Evolutionary conservation across 2,329 filamentous ascomycete genomes (phyloP).

Genomic region (Cytospora piceicola): DNA sequence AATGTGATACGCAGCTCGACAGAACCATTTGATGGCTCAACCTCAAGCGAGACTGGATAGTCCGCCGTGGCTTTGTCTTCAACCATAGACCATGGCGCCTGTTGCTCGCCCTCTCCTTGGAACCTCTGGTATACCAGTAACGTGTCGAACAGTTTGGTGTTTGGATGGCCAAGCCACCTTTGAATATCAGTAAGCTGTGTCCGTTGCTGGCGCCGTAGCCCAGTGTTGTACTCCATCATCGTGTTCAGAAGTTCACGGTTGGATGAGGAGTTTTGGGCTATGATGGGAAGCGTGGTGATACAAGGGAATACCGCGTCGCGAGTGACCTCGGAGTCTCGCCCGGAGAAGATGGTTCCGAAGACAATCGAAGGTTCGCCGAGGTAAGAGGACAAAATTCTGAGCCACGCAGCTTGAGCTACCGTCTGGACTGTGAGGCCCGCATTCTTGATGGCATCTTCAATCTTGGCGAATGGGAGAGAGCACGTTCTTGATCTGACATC

Average conservation of each 20-base stretch:
- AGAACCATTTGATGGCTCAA: conserved; percentile 60
- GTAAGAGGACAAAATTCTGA: conserved; percentile 74
- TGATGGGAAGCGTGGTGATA: conserved; percentile 77
- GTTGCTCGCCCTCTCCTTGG: conserved; percentile 33
- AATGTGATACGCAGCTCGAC: conserved; percentile 70
- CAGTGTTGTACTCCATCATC: conserved; percentile 69
- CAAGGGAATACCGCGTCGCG: conserved; percentile 72
- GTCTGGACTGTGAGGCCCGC: conserved; percentile 76
- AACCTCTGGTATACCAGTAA: conserved; percentile 81
- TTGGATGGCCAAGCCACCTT: conserved; percentile 67
- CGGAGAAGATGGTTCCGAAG: conserved; percentile 82
- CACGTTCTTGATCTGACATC: conserved; percentile 45
- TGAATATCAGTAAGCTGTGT: conserved; percentile 74
- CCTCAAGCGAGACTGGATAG: conserved; percentile 80
- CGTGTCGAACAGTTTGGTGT: conserved; percentile 77
- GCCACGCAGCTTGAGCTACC: conserved; percentile 77
- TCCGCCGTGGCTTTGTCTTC: conserved; percentile 73
- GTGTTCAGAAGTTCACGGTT: conserved; percentile 61
- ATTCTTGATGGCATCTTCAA: conserved; percentile 61
- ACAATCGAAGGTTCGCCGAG: conserved; percentile 73
- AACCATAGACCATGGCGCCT: conserved; percentile 59
- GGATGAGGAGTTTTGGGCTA: conserved; percentile 57
- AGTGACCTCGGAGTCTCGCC: conserved; percentile 66
- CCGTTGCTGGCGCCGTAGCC: conserved; percentile 71
- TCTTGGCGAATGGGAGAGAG: conserved; percentile 43